Evolutionary conservation across 345 rosid genomes (phyloP).

Genomic region (Carallia brachiata): DNA sequence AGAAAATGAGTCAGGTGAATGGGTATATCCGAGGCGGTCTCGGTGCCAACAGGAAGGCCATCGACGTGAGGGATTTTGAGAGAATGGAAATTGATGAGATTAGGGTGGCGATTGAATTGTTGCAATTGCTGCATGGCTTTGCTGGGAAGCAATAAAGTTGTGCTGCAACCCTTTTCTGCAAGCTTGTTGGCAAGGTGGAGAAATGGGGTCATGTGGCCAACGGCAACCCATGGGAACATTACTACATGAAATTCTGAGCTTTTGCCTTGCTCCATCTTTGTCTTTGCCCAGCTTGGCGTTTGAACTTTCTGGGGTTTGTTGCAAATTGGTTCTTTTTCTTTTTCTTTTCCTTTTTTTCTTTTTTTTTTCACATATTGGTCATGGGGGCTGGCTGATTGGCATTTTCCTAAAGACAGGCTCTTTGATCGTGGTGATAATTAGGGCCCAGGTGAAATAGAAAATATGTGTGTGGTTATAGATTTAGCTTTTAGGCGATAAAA

Average conservation of each 20-base stretch:
- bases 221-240: conserved; percentile 65
- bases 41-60: conserved; percentile 67
- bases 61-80: conserved; percentile 40
- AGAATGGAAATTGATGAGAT: conserved; percentile 35
- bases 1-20: conserved; percentile 39
- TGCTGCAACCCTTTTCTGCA: conserved; percentile 44
- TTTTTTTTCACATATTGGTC: neutral
- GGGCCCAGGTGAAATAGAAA: no score
- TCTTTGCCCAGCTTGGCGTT: neutral
- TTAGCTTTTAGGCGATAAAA: neutral
- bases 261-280: conserved; percentile 4
- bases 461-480: neutral
- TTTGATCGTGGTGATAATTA: neutral
- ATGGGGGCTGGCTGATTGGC: neutral
- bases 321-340: neutral
- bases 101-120: conserved; percentile 38
- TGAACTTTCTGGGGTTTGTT: neutral
- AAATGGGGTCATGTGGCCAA: conserved; percentile 61
- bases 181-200: conserved; percentile 57
- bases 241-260: conserved; percentile 31
- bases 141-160: conserved; percentile 48
- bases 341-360: no score
- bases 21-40: conserved; percentile 73
- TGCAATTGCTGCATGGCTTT: conserved; percentile 36
- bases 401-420: neutral